Evolutionary conservation across 768 basidiomycete species (phyloP).

Genomic region (Phaffia tasmanica): DNA sequence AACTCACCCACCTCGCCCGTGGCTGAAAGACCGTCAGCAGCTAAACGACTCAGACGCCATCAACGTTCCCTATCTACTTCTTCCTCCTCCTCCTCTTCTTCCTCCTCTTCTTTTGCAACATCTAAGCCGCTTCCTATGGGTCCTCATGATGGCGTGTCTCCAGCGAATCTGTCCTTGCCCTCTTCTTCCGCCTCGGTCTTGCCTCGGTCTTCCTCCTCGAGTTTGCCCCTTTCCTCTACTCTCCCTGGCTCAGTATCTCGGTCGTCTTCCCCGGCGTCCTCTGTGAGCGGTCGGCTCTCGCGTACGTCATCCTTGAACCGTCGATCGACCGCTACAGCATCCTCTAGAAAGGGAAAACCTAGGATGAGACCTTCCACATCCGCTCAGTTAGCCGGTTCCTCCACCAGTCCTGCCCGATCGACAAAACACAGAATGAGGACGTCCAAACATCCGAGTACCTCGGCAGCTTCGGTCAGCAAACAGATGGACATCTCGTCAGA

Average conservation of each 20-base stretch:
- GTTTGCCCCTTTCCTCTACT: neutral
- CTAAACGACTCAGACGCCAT: conserved; percentile 30
- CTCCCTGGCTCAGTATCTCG: conserved; percentile 37
- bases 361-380: conserved; percentile 10
- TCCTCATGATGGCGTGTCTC: conserved; percentile 31
- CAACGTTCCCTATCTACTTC: neutral
- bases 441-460: conserved; percentile 1
- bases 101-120: conserved; percentile 21
- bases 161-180: conserved; percentile 32
- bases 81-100: conserved; percentile 20
- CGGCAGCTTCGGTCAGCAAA: neutral
- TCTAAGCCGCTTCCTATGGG: neutral
- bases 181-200: conserved; percentile 22
- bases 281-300: neutral
- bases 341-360: conserved; percentile 13
- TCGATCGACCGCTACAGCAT: conserved; percentile 6
- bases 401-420: neutral
- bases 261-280: conserved; percentile 24
- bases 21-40: conserved; percentile 31
- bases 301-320: conserved; percentile 14
- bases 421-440: neutral
- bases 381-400: neutral
- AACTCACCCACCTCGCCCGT: conserved; percentile 38
- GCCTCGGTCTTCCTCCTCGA: neutral
- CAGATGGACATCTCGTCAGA: conserved; percentile 17